Evolutionary conservation across 2,329 filamentous ascomycete genomes (phyloP).

Genomic region (Dothideomycetes sp.): DNA sequence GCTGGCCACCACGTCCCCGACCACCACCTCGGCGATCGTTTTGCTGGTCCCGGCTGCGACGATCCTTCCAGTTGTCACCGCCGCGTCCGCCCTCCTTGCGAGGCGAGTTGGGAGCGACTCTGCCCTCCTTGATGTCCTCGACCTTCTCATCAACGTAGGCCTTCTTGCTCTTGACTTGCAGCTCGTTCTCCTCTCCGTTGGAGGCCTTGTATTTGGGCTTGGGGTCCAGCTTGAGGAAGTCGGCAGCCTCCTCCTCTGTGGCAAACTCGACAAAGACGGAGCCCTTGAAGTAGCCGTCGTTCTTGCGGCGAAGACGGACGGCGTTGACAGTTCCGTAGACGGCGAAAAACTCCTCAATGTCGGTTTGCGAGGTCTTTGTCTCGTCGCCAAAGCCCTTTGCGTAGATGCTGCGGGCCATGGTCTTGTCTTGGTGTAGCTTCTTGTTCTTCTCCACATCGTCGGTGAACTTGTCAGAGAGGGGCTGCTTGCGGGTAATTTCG

Average conservation of each 20-base stretch:
- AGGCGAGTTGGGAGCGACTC: slow-evolving; percentile 3
- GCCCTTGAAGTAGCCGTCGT: slow-evolving; percentile 75
- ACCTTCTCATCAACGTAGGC: slow-evolving; percentile 56
- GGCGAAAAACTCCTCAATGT: slow-evolving; percentile 85
- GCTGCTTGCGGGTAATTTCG: slow-evolving; percentile 64
- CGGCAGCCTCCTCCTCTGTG: slow-evolving; percentile 63
- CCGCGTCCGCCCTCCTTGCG: slow-evolving; percentile 5
- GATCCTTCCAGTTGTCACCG: slow-evolving; percentile 13
- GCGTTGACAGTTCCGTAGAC: slow-evolving; percentile 68
- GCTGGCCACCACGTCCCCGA: slow-evolving; percentile 1
- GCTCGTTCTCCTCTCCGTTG: slow-evolving; percentile 24
- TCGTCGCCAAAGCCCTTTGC: slow-evolving; percentile 90
- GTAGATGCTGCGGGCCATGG: slow-evolving; percentile 69
- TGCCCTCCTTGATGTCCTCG: slow-evolving; percentile 13
- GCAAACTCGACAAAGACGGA: slow-evolving; percentile 93
- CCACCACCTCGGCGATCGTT: slow-evolving; percentile 8
- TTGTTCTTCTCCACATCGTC: slow-evolving; percentile 41
- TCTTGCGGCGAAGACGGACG: slow-evolving; percentile 73
- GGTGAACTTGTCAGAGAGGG: slow-evolving; percentile 44
- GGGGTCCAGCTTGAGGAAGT: slow-evolving; percentile 69
- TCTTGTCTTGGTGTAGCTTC: slow-evolving; percentile 49
- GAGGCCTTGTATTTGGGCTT: slow-evolving; percentile 71
- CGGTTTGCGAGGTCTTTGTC: slow-evolving; percentile 74
- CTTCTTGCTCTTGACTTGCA: slow-evolving; percentile 78
- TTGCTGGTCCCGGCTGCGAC: slow-evolving; percentile 11